Percentiles rank a stretch among this genome's conserved stretches.
Evolutionary conservation across 345 rosid genomes (phyloP).

Genomic region (Mallotus nudiflorus): DNA sequence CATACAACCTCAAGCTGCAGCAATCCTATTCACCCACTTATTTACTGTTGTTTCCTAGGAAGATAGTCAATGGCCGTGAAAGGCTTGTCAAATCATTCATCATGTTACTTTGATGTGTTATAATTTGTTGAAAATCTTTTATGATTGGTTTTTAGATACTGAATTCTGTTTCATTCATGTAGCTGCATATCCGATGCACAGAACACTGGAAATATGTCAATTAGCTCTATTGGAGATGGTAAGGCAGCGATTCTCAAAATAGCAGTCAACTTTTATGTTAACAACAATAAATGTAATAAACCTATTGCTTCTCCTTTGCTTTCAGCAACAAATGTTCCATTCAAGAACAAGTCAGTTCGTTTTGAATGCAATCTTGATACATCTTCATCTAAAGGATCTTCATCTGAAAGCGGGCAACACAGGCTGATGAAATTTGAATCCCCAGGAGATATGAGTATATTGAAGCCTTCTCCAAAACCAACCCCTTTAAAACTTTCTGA

Average conservation of each 20-base stretch:
- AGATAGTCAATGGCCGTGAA: not conserved
- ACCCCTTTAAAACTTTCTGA: conserved; percentile 71
- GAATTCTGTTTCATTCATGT: conserved; percentile 22
- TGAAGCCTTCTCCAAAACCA: conserved; percentile 58
- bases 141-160: not conserved
- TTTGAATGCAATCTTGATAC: conserved; percentile 52
- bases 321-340: conserved; percentile 34
- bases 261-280: conserved; percentile 23
- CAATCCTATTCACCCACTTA: not conserved
- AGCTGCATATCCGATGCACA: conserved; percentile 53
- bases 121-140: not conserved
- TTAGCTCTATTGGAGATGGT: conserved; percentile 40
- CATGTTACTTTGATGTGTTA: not conserved
- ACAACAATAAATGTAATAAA: conserved; percentile 15
- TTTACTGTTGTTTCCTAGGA: not conserved
- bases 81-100: not conserved
- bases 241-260: conserved; percentile 35
- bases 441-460: conserved; percentile 23
- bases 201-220: conserved; percentile 31
- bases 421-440: conserved; percentile 36
- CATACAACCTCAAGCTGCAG: not conserved
- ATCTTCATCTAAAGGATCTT: conserved; percentile 38
- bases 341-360: conserved; percentile 54
- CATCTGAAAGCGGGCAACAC: conserved; percentile 39
- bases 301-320: conserved; percentile 26